Percentiles rank a stretch among this genome's conserved stretches.
Conservation (phyloP, 139 green algal genomes). For the Pleodorina starrii region DNA sequence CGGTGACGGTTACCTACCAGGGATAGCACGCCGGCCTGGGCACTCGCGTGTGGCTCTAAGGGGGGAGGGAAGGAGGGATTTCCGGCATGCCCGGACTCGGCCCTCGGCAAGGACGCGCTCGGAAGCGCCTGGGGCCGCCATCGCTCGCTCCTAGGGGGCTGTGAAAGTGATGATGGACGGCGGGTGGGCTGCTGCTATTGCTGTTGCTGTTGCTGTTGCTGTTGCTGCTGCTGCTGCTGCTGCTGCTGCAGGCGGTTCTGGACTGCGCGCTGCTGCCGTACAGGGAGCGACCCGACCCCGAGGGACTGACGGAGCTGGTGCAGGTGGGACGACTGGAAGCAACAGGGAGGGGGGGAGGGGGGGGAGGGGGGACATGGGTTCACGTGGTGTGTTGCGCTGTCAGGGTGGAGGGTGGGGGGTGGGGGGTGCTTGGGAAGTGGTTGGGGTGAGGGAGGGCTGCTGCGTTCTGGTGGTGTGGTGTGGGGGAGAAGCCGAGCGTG, state of each 20-base stretch:
- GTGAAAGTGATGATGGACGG: too few species aligned
- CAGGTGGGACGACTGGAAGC: background rate
- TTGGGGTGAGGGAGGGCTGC: background rate
- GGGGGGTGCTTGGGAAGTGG: background rate
- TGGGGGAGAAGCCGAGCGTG: background rate
- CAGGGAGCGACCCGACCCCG: background rate
- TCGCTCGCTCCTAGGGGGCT: too few species aligned
- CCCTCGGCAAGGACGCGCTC: too few species aligned
- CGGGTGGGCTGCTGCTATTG: too few species aligned
- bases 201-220: too few species aligned
- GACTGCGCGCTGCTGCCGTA: constrained; percentile 29
- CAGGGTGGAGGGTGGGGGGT: background rate
- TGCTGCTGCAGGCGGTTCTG: background rate
- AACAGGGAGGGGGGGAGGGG: background rate
- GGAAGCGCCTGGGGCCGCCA: too few species aligned
- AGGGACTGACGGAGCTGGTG: constrained; percentile 14
- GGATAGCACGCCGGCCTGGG: too few species aligned
- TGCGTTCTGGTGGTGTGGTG: background rate
- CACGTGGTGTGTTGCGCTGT: background rate
- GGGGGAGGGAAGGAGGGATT: too few species aligned
- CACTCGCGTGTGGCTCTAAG: too few species aligned
- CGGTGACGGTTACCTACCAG: too few species aligned
- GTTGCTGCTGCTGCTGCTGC: too few species aligned
- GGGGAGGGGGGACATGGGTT: background rate
- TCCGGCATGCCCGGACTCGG: too few species aligned